Base-by-base conservation (phyloP, 805 yeast species). In the Metschnikowia arizonensis region DNA sequence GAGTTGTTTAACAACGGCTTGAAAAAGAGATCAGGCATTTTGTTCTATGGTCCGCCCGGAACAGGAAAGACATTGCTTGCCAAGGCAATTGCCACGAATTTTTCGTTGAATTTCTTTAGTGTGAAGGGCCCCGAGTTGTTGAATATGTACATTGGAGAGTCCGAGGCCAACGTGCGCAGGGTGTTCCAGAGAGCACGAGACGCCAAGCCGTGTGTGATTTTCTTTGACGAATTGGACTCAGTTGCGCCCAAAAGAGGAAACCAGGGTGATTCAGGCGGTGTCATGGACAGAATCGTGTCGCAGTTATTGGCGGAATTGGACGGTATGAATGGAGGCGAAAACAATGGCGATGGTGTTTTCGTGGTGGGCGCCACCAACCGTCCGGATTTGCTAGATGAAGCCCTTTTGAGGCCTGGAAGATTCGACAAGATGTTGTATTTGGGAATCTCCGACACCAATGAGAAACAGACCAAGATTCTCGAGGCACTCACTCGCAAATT, bases 311-410 rank as follows among this genome's bases (percentile, higher is more conserved):
- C 98, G 0, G 99, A 93, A 63, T 72, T 93, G 35, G 99, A 93
- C 61, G 98, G 98, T 21, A 91, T 91, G 97, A 83, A 95, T 57
- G 83, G 83, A 8, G 74, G 77, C 7, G 64, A 59, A 15, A 68
- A 65, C 45, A 72, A 65, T 36, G 66, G 66, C 3, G 89, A 84
- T 47, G 98, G 97, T 5, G 97, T 93, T 0, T 93, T 93, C 63
- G 97, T 91, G 4, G 96, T 93, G 35, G 99, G 99, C n/a, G 99
- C 99, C 4, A 93, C 99, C 0, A 93, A 93, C 58, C 76, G 99
- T 57, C 99, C 99, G 0, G 99, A 93, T 68, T 69, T 93, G 50
- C 71, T 93, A 34, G 99, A 93, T 61, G 97, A 91, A 61, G 97
- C 98, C 0, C 72, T 93, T 39, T 68, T 93, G 46, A 78, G 99